A percentile compares a stretch with the other conserved stretches of the same genome.
Conservation (phyloP, 495 filamentous ascomycete genomes). For the Podospora pseudoanserina region DNA sequence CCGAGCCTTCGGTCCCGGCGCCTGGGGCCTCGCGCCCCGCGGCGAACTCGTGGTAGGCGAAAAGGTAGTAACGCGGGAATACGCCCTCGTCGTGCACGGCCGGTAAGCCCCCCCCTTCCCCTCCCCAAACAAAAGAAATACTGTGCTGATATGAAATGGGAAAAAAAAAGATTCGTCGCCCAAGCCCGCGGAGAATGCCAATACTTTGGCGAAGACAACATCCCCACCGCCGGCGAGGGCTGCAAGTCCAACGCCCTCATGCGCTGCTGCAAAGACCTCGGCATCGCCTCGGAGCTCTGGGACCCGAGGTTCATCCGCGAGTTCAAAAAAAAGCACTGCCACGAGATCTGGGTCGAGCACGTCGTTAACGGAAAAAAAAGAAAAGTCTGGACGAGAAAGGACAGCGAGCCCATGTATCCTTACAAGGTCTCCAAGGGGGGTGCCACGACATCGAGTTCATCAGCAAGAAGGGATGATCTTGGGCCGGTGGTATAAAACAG, state of each 20-base stretch:
- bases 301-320: constrained; percentile 86
- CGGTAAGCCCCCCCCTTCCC: constrained; percentile 55
- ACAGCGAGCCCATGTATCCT: constrained; percentile 72
- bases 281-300: constrained; percentile 93
- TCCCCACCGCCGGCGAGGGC: constrained; percentile 95
- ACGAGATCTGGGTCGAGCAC: constrained; percentile 69
- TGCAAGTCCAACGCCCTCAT: constrained; percentile 96
- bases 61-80: constrained; percentile 88
- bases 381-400: constrained; percentile 85
- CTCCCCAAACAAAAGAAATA: background rate
- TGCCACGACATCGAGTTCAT: background rate
- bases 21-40: constrained; percentile 88
- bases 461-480: background rate
- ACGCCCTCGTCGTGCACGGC: constrained; percentile 84
- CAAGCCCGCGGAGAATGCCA: constrained; percentile 92
- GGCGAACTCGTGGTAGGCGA: constrained; percentile 88
- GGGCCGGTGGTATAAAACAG: background rate
- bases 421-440: constrained; percentile 51
- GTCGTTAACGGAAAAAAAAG: constrained; percentile 77
- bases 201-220: constrained; percentile 87
- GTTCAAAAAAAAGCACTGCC: constrained; percentile 56
- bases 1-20: constrained; percentile 86
- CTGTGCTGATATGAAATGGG: too few species aligned
- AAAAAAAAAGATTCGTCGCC: constrained; percentile 66
- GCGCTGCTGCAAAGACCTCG: constrained; percentile 96